A percentile compares a stretch with the other conserved stretches of the same genome.
phyloP scores from a whole-genome alignment of 176 grass and related monocot genomes.

The Phoenix roebelenii region DNA sequence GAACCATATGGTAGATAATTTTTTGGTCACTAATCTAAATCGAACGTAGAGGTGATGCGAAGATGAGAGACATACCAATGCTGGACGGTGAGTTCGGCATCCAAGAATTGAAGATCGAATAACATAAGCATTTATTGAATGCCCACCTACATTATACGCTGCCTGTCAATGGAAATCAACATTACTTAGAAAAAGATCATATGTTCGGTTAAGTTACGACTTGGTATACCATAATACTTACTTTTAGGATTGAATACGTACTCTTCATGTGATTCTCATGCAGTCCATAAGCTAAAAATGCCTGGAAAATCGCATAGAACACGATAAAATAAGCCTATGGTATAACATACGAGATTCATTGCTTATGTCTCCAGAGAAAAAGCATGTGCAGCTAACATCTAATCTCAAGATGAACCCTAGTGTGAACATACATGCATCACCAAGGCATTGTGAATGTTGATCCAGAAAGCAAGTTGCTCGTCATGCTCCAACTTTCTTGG shows the following conservation, averaged over 20 bases:
- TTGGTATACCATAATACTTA: background rate
- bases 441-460: conserved; percentile 40
- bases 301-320: conserved; percentile 4
- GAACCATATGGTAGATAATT: too few relatives aligned
- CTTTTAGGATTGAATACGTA: conserved; percentile 26
- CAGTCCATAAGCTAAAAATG: conserved; percentile 38
- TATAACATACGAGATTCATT: too few relatives aligned
- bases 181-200: background rate
- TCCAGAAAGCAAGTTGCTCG: conserved; percentile 39
- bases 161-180: conserved; percentile 46
- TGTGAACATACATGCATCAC: conserved; percentile 36
- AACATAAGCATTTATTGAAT: conserved; percentile 69
- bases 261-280: conserved; percentile 33
- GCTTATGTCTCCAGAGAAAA: too few relatives aligned
- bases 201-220: background rate
- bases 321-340: background rate
- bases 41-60: too few relatives aligned
- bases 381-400: too few relatives aligned
- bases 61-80: conserved; percentile 38
- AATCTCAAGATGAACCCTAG: too few relatives aligned
- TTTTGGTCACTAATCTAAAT: background rate
- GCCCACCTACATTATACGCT: conserved; percentile 80
- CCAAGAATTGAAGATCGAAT: conserved; percentile 92
- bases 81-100: conserved; percentile 77
- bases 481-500: conserved; percentile 30